Percentiles rank a stretch among this genome's conserved stretches.
These are phyloP conservation scores for Chaetomium fimeti DNA, from an alignment of 495 filamentous ascomycete genomes.

Conservation along the genomic window DNA sequence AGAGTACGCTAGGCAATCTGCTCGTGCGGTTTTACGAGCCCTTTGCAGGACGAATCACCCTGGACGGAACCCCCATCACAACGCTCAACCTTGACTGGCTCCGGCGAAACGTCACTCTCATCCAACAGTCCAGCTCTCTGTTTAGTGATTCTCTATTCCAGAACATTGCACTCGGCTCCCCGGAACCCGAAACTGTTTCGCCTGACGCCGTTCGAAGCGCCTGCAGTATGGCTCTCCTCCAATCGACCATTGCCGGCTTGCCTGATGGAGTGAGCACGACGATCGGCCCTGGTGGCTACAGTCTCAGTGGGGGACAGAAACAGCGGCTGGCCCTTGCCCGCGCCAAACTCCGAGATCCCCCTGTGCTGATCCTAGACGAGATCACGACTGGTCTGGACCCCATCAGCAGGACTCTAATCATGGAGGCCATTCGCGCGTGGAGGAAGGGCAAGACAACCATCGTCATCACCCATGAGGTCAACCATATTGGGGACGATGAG, in stretches of 20 bases:
- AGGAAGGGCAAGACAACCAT: constrained; percentile 79
- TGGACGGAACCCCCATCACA: constrained; percentile 67
- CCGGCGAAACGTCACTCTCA: constrained; percentile 71
- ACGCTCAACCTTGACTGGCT: constrained; percentile 69
- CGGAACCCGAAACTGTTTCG: constrained; percentile 49
- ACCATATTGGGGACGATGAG: constrained; percentile 71
- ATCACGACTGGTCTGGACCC: constrained; percentile 80
- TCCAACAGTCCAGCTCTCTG: constrained; percentile 78
- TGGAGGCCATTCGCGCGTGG: constrained; percentile 72
- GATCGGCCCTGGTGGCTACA: constrained; percentile 66
- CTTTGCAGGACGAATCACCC: constrained; percentile 59
- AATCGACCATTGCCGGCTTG: constrained; percentile 66
- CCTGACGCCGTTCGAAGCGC: constrained; percentile 57
- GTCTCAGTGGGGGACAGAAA: constrained; percentile 81
- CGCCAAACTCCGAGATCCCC: constrained; percentile 72
- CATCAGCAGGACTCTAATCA: constrained; percentile 62
- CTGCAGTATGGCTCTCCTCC: constrained; percentile 65
- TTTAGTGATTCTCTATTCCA: constrained; percentile 79
- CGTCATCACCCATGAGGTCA: constrained; percentile 87
- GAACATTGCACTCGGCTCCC: constrained; percentile 77
- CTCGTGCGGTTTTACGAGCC: constrained; percentile 75
- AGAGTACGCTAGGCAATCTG: constrained; percentile 83
- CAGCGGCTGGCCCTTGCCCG: constrained; percentile 74
- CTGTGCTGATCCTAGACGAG: constrained; percentile 86
- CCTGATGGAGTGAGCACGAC: constrained; percentile 72